A percentile compares a stretch with the other conserved stretches of the same genome.
Conservation (phyloP, 441 rosid species). For the Arabidopsis hybrid region DNA sequence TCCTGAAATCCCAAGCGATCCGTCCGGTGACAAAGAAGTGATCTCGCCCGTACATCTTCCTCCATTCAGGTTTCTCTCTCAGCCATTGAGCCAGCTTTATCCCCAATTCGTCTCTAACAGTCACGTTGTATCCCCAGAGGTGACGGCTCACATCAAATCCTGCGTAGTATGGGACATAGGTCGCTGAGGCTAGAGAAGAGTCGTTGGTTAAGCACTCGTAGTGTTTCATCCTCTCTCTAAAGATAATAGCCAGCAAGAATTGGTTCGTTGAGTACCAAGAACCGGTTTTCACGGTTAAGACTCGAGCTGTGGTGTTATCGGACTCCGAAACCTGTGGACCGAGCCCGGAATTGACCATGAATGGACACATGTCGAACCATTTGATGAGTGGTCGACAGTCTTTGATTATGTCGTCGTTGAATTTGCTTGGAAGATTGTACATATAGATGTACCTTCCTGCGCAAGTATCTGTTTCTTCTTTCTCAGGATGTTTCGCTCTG, state of each 20-base stretch:
- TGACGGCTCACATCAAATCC: conserved; percentile 55
- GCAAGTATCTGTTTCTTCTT: conserved; percentile 49
- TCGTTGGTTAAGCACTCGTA: conserved; percentile 55
- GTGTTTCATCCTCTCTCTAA: conserved; percentile 51
- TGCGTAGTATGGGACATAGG: conserved; percentile 52
- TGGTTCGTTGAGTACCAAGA: conserved; percentile 51
- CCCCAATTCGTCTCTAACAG: conserved; percentile 48
- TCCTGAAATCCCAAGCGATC: conserved; percentile 59
- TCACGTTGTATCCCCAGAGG: conserved; percentile 49
- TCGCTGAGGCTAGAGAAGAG: conserved; percentile 51
- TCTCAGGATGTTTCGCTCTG: neutral
- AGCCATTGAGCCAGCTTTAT: conserved; percentile 51
- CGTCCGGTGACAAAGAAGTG: conserved; percentile 64
- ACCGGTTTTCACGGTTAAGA: conserved; percentile 38
- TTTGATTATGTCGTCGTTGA: conserved; percentile 55
- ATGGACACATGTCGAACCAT: conserved; percentile 48
- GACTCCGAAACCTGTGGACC: conserved; percentile 46
- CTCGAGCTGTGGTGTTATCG: conserved; percentile 8
- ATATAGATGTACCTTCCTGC: conserved; percentile 58
- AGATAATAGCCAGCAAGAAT: conserved; percentile 49
- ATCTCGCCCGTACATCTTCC: conserved; percentile 53
- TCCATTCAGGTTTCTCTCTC: conserved; percentile 55
- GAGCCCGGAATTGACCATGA: conserved; percentile 45
- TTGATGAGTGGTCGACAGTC: conserved; percentile 47
- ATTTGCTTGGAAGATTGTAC: conserved; percentile 53